Conservation (phyloP, 352 stramenopile genomes). For the Phytophthora niederhauseri region DNA sequence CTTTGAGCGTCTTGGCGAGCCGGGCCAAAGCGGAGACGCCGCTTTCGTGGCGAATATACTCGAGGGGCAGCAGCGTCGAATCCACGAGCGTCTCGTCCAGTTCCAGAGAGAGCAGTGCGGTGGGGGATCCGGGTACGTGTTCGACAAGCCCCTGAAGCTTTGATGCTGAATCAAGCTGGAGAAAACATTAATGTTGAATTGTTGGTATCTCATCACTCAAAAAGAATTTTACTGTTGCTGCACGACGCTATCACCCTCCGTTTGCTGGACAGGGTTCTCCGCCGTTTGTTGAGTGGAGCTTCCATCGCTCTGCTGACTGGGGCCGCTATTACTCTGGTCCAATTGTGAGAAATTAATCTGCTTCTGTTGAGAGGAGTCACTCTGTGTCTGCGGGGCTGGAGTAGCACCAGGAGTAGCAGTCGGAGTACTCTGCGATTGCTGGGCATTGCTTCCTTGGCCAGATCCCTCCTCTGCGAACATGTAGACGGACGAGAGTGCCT, state of each 20-base stretch:
- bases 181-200: not conserved
- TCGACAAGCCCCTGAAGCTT: not conserved
- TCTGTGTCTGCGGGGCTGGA: constrained; percentile 1
- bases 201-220: not conserved
- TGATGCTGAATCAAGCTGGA: not conserved
- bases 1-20: constrained; percentile 19
- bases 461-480: constrained; percentile 22
- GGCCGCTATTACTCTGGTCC: constrained; percentile 3
- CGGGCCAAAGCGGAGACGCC: constrained; percentile 14
- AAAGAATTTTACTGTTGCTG: constrained; percentile 10
- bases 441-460: constrained; percentile 2
- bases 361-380: not conserved
- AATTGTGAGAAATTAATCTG: constrained; percentile 15
- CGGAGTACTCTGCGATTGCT: not conserved
- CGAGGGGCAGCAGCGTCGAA: constrained; percentile 17
- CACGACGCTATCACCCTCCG: not conserved
- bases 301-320: not conserved
- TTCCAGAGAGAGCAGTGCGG: constrained; percentile 15
- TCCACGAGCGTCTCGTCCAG: constrained; percentile 10
- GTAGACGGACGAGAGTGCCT: constrained; percentile 31
- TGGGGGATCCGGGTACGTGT: not conserved
- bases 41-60: constrained; percentile 24
- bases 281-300: constrained; percentile 2
- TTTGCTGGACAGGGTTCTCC: not conserved
- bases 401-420: not conserved